A percentile compares a stretch with the other conserved stretches of the same genome.
Conservation (phyloP, 495 filamentous ascomycete species). For the Penicillium daleae region DNA sequence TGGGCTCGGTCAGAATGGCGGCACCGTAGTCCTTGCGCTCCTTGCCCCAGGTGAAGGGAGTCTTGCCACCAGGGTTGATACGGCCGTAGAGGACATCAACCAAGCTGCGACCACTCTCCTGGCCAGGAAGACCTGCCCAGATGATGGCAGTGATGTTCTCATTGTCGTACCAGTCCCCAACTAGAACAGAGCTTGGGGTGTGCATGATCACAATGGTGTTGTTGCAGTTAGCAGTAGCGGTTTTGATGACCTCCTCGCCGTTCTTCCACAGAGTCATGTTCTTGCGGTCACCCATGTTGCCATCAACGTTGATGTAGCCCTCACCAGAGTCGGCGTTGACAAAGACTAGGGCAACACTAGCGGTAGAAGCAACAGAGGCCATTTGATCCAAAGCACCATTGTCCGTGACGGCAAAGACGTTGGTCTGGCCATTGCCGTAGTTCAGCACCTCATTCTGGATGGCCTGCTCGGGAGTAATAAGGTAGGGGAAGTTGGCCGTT, state of each 20-base stretch:
- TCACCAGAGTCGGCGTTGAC: conserved; percentile 88
- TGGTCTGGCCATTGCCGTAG: conserved; percentile 47
- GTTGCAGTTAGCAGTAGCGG: conserved; percentile 74
- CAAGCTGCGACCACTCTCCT: conserved; percentile 90
- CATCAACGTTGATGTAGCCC: conserved; percentile 81
- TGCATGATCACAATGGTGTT: conserved; percentile 96
- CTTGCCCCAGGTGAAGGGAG: conserved; percentile 86
- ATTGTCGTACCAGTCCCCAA: conserved; percentile 76
- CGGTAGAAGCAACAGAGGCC: conserved; percentile 63
- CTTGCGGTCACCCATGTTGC: conserved; percentile 87
- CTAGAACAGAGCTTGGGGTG: conserved; percentile 76
- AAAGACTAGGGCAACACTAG: conserved; percentile 80
- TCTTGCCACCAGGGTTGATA: conserved; percentile 82
- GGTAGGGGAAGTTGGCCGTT: conserved; percentile 86
- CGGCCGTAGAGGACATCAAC: conserved; percentile 89
- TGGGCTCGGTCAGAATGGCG: conserved; percentile 73
- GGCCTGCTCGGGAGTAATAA: conserved; percentile 84
- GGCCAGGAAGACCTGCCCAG: conserved; percentile 91
- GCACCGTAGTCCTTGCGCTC: conserved; percentile 73
- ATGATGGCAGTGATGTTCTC: conserved; percentile 94
- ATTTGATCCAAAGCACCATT: conserved; percentile 70
- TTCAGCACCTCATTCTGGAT: conserved; percentile 71
- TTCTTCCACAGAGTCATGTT: conserved; percentile 90
- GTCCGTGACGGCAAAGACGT: conserved; percentile 73
- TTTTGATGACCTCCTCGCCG: conserved; percentile 77